These are phyloP conservation scores for Amanita rubescens DNA, from an alignment of 768 basidiomycete genomes.

Conservation along the genomic window DNA sequence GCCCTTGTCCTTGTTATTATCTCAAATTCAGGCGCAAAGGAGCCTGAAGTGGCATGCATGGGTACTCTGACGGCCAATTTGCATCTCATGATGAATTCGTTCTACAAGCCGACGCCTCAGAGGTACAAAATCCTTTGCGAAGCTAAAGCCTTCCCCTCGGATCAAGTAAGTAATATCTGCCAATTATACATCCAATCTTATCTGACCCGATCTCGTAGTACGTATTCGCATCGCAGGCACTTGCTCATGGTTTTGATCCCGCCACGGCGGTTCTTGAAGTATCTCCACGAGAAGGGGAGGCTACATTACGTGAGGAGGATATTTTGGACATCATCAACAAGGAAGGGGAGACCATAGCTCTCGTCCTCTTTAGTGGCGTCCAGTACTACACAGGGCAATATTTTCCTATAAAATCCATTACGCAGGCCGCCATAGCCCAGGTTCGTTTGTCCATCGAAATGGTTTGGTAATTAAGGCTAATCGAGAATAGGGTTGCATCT, in stretches of 20 bases:
- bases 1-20: background rate
- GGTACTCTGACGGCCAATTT: conserved; percentile 92
- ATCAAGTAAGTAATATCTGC: conserved; percentile 56
- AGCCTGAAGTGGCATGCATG: conserved; percentile 93
- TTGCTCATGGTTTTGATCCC: conserved; percentile 71
- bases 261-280: conserved; percentile 70
- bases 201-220: conserved; percentile 47
- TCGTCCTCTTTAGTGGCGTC: conserved; percentile 89
- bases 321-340: conserved; percentile 69
- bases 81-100: conserved; percentile 89
- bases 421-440: conserved; percentile 76
- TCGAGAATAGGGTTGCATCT: conserved; percentile 69
- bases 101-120: conserved; percentile 81
- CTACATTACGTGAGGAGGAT: conserved; percentile 80
- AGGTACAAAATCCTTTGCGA: conserved; percentile 96
- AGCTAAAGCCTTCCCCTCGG: conserved; percentile 90
- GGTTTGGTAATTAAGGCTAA: conserved; percentile 1
- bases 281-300: conserved; percentile 76
- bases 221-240: conserved; percentile 90
- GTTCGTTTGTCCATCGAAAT: conserved; percentile 28
- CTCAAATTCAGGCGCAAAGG: conserved; percentile 59
- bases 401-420: conserved; percentile 84
- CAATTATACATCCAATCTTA: background rate
- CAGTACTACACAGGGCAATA: conserved; percentile 97
- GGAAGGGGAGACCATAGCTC: conserved; percentile 72